These are phyloP conservation scores for Tetrapyrgos nigripes DNA, from an alignment of 1,284 basidiomycete species.

Conservation along the genomic window DNA sequence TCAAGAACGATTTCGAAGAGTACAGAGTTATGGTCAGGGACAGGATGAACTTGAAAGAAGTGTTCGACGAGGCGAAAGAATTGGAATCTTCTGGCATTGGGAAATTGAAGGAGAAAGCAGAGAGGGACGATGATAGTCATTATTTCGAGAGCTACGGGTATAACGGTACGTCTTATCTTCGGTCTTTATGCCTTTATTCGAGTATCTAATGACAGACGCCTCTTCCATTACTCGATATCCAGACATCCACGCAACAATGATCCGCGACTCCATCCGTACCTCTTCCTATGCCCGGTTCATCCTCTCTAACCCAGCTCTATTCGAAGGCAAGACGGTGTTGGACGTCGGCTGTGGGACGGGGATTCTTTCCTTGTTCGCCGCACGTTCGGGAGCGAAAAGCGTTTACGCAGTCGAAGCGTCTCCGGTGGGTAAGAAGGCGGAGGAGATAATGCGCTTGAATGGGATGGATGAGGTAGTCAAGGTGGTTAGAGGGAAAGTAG, in stretches of 20 bases:
- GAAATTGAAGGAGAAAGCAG: slow-evolving; percentile 4
- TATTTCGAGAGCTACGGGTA: slow-evolving; percentile 96
- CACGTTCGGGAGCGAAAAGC: slow-evolving; percentile 88
- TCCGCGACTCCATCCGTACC: slow-evolving; percentile 90
- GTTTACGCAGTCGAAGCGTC: slow-evolving; percentile 96
- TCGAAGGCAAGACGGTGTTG: slow-evolving; percentile 88
- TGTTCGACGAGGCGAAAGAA: slow-evolving; percentile 44
- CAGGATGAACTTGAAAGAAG: slow-evolving; percentile 52
- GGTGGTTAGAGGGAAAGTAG: slow-evolving; percentile 48
- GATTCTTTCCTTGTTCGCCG: slow-evolving; percentile 93
- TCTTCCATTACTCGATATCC: too few relatives aligned
- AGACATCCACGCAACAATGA: slow-evolving; percentile 86
- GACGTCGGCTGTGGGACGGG: slow-evolving; percentile 93
- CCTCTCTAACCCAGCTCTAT: slow-evolving; percentile 82
- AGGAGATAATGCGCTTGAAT: slow-evolving; percentile 84
- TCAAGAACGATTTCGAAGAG: slow-evolving; percentile 61
- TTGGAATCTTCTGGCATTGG: slow-evolving; percentile 28
- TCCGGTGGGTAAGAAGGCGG: slow-evolving; percentile 84
- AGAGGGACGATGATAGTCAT: slow-evolving; percentile 87
- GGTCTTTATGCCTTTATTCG: background rate
- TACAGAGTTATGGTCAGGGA: slow-evolving; percentile 63
- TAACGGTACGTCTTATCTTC: slow-evolving; percentile 67
- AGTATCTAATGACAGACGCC: too few relatives aligned
- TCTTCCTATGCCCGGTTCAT: slow-evolving; percentile 94
- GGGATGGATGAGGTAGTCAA: slow-evolving; percentile 78